phyloP scores from a whole-genome alignment of 768 basidiomycete genomes.

The Termitomyces titanicus region DNA sequence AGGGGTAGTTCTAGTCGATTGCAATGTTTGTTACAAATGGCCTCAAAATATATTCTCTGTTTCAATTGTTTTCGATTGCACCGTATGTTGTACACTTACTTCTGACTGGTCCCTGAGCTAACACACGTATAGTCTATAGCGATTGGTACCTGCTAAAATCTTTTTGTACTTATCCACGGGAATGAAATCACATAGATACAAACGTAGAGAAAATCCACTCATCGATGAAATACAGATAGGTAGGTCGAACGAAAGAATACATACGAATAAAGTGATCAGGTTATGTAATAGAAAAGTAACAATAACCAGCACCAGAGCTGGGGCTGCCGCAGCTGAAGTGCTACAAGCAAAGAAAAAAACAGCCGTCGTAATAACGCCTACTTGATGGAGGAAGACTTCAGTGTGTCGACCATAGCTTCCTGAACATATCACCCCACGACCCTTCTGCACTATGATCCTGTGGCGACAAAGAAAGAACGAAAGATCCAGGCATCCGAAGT shows the following conservation, averaged over 20 bases:
- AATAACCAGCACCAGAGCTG: not conserved
- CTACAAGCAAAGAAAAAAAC: not conserved
- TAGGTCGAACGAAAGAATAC: not conserved
- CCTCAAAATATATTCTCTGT: too few species aligned
- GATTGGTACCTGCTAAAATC: too few species aligned
- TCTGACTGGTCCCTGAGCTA: too few species aligned
- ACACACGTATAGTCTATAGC: too few species aligned
- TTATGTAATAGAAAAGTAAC: not conserved
- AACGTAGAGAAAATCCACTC: not conserved
- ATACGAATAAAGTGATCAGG: not conserved
- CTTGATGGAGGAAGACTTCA: constrained; percentile 22
- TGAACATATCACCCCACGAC: constrained; percentile 29
- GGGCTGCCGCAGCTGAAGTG: not conserved
- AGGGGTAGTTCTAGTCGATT: too few species aligned
- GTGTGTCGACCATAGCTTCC: constrained; percentile 23
- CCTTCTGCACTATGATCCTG: constrained; percentile 5
- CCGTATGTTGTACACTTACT: too few species aligned
- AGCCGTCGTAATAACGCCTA: not conserved
- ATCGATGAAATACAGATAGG: not conserved
- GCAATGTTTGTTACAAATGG: too few species aligned
- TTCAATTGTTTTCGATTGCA: too few species aligned
- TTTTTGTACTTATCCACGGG: not conserved
- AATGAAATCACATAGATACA: not conserved
- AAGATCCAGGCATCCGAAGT: constrained; percentile 51
- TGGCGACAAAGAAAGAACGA: constrained; percentile 26